Conservation (phyloP, 2,329 filamentous ascomycete genomes). For the Parascedosporium putredinis region DNA sequence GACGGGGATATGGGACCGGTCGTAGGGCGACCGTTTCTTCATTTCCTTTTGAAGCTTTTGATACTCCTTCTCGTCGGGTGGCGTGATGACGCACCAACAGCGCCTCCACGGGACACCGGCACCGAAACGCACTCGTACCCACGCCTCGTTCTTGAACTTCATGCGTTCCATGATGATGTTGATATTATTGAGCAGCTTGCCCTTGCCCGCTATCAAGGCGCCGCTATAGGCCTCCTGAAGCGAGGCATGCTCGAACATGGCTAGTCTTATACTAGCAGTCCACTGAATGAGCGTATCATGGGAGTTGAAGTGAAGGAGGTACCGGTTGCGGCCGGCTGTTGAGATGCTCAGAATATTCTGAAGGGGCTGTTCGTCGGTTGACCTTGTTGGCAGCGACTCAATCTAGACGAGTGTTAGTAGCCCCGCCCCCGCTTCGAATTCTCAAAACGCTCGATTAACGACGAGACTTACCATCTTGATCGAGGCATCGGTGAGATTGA, state of each 20-base stretch:
- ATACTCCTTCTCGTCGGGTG: constrained; percentile 87
- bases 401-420: constrained; percentile 40
- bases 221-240: constrained; percentile 96
- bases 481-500: constrained; percentile 93
- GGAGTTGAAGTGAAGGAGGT: constrained; percentile 92
- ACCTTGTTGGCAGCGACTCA: constrained; percentile 78
- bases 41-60: constrained; percentile 72
- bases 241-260: constrained; percentile 89
- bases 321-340: constrained; percentile 90
- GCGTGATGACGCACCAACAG: constrained; percentile 91
- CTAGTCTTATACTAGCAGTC: constrained; percentile 85
- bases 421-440: too few relatives aligned
- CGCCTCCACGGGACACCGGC: constrained; percentile 92
- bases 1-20: constrained; percentile 53
- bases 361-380: constrained; percentile 64
- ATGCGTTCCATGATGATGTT: constrained; percentile 76
- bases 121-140: constrained; percentile 90
- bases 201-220: constrained; percentile 89
- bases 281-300: constrained; percentile 88
- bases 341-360: constrained; percentile 95
- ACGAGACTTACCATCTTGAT: constrained; percentile 98
- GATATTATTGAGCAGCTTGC: constrained; percentile 81
- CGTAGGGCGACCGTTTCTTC: constrained; percentile 76
- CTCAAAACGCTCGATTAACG: too few relatives aligned
- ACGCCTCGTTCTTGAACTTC: constrained; percentile 71